Conservation (phyloP, 2,329 filamentous ascomycete genomes). For the Fusarium pseudonygamai region DNA sequence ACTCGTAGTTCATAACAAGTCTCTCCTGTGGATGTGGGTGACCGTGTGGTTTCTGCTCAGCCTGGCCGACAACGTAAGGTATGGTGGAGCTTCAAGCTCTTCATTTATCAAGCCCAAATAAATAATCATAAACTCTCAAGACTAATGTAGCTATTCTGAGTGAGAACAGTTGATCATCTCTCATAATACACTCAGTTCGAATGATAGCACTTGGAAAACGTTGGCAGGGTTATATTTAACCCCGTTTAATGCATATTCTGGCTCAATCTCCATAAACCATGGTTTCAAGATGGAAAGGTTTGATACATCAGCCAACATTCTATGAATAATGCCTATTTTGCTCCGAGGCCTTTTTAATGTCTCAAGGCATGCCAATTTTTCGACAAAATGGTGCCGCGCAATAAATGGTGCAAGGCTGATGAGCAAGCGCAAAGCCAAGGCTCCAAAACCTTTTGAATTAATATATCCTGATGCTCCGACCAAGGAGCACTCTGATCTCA, state of each 20-base stretch:
- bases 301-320: not conserved
- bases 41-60: not conserved
- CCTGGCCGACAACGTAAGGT: not conserved
- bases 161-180: not conserved
- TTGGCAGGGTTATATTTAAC: not conserved
- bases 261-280: not conserved
- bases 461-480: conserved; percentile 58
- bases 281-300: not conserved
- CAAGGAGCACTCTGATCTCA: conserved; percentile 68
- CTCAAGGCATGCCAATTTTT: not conserved
- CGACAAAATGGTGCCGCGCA: not conserved
- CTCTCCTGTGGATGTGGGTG: not conserved
- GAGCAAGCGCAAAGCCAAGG: conserved; percentile 7
- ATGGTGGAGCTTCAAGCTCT: not conserved
- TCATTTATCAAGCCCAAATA: not conserved
- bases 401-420: conserved; percentile 5
- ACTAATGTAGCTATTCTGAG: not conserved
- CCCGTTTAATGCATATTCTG: conserved; percentile 25
- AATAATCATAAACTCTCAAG: not conserved
- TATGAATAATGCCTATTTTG: conserved; percentile 23
- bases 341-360: conserved; percentile 6
- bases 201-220: not conserved
- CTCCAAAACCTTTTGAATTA: conserved; percentile 16
- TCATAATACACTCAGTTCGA: not conserved
- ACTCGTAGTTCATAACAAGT: not conserved